Base-by-base conservation (phyloP, 2,329 filamentous ascomycete genomes). In the Cordyceps farinosa region DNA sequence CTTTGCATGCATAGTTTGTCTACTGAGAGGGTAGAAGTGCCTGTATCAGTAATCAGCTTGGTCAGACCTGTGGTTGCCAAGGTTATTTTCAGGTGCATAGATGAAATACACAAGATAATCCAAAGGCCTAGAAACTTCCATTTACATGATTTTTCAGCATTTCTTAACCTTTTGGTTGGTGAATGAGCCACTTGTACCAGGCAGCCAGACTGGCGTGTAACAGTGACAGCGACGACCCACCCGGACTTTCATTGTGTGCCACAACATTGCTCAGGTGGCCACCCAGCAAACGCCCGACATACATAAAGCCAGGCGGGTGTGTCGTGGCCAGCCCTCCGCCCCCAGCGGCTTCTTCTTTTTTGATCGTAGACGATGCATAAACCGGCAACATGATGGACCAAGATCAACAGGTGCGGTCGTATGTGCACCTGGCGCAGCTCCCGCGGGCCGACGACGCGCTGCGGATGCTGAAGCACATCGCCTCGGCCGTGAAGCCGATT, bases 401-500 rank as follows among this genome's bases (percentile, higher is more conserved):
- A 65, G 80, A 85, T 65, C 74, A 79, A 2, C 70, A 80, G 38
- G 73, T 86, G 5, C 68, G 75, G 22, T 78, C 78, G 8, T 85
- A 79, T 70, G 79, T 79, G 42, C 83, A 86, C 67, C 70, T 86
- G 60, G 73, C 72, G 9, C 71, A 76, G 29, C 77, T 82, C 38
- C 77, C 79, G 1, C 78, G 81, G 2, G 78, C 80, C 27, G 70
- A 73, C 17, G 82, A 85, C 64, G 83, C 83, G 15, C 72, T 85
- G 22, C 76, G 85, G 42, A 86, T 85, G 63, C 82, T 98, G 30
- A 90, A 87, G 70, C 93, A 90, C 75, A 83, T 96, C 47, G 92
- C 92, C 3, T 96, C 92, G 32, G 77, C 96, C 63, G 93, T 97
- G 66, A 97, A 97, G 74, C 94, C 94, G 22, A 91, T 98, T 66